A percentile compares a stretch with the other conserved stretches of the same genome.
Conservation (phyloP, 78 protist species). For the Polysphondylium violaceum region DNA sequence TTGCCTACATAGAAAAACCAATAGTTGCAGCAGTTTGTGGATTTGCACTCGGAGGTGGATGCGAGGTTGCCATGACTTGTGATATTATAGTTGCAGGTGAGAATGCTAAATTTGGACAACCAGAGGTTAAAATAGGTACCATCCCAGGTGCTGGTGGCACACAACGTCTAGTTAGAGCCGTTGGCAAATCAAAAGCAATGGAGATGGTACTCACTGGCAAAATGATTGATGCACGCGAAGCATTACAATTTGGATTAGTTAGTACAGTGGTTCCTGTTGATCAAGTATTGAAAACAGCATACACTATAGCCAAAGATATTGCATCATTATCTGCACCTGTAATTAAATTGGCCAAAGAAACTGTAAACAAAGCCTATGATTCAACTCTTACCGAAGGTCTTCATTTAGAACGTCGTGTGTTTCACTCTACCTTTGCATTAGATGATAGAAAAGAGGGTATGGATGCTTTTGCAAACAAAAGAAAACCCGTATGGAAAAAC, state of each 20-base stretch:
- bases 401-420: slow-evolving; percentile 86
- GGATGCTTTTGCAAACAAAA: slow-evolving; percentile 93
- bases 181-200: slow-evolving; percentile 98
- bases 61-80: slow-evolving; percentile 98
- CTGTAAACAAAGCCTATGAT: slow-evolving; percentile 89
- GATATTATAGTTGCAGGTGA: slow-evolving; percentile 94
- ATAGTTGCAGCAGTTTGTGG: slow-evolving; percentile 98
- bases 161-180: slow-evolving; percentile 94
- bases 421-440: slow-evolving; percentile 94
- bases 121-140: slow-evolving; percentile 97
- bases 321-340: slow-evolving; percentile 89
- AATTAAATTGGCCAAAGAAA: slow-evolving; percentile 84
- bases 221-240: slow-evolving; percentile 84
- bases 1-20: slow-evolving; percentile 87
- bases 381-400: slow-evolving; percentile 88
- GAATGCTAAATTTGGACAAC: slow-evolving; percentile 96
- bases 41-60: slow-evolving; percentile 99
- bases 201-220: slow-evolving; percentile 94
- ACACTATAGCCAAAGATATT: slow-evolving; percentile 80
- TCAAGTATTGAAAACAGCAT: slow-evolving; percentile 12
- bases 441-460: slow-evolving; percentile 96
- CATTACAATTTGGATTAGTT: slow-evolving; percentile 42
- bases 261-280: slow-evolving; percentile 16
- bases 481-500: slow-evolving; percentile 87
- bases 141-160: slow-evolving; percentile 99